phyloP scores from a whole-genome alignment of 495 filamentous ascomycete genomes.

The Cenococcum geophilum region DNA sequence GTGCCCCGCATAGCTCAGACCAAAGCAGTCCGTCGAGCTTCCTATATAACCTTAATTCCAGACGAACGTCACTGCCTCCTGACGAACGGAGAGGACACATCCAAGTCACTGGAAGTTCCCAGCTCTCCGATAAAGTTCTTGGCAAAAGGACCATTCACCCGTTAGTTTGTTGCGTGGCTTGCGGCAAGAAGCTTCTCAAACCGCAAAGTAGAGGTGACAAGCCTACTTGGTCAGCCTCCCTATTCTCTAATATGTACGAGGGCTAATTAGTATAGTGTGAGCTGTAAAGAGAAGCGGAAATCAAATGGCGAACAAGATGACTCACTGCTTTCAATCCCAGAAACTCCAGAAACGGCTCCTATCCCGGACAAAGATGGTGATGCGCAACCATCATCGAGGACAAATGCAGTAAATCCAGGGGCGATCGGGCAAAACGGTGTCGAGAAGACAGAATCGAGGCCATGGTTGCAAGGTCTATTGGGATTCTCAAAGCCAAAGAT shows the following conservation, averaged over 20 bases:
- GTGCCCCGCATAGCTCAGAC: background rate
- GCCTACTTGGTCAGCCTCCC: background rate
- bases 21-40: background rate
- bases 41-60: background rate
- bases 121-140: background rate
- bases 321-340: conserved; percentile 7
- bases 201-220: background rate
- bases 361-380: background rate
- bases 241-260: background rate
- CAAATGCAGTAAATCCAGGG: background rate
- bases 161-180: background rate
- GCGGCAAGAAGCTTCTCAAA: background rate
- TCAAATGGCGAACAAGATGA: background rate
- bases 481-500: background rate
- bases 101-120: background rate
- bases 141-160: background rate
- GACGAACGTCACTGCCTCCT: background rate
- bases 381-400: background rate
- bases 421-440: background rate
- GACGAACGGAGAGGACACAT: no score
- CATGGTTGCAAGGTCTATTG: background rate
- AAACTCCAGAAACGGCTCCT: background rate
- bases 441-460: background rate
- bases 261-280: background rate
- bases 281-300: conserved; percentile 1